Base-by-base conservation (phyloP, 176 grass and related monocot species). In the Tillandsia fasciculata region DNA sequence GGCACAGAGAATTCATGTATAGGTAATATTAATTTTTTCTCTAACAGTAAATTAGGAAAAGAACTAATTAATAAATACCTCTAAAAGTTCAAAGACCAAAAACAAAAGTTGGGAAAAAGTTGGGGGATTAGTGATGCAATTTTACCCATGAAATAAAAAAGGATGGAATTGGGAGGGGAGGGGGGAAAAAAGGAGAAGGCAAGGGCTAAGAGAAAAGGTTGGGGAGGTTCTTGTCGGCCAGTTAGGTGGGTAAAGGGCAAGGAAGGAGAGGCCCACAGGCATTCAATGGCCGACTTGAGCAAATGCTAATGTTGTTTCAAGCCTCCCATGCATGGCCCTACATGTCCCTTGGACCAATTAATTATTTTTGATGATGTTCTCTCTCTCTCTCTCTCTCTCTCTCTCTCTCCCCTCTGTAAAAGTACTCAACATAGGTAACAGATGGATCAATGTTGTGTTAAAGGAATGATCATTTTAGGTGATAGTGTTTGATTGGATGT, bases 251-350 rank as follows among this genome's bases (percentile, higher is more conserved):
- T 18, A 2, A 61, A 10, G 15, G 56, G 33, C 0, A 7, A 6
- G 33, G 33, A 47, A 50, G 1, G 69, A 12, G 2, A 51, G 51
- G 13, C 48, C 74, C 74, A 49, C 81, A 23, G 8, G 52, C 72
- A 77, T 73, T 83, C 50, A 78, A 78, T 83, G 70, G 81, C 75
- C 75, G 70, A 14, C 59, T 67, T 72, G 71, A 50, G 28, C 10
- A 72, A 87, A 79, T 68, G 79, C 59, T 50, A 49, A 29, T 67
- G 65, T 49, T 67, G 27, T 33, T 67, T 67, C 33, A 49, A 47
- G 17, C 15, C 56, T 33, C 15, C 65, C 65, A 17, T 14, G 14
- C 33, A 67, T 13, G 65, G 17, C 27, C 33, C 33, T 33, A 15
- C 65, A 4, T 49, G 65, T 67, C 65, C 15, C 33, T 67, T 67